phyloP scores from a whole-genome alignment of 129 eudicot genomes.

The carrot (Daucus carota) region DH1_v3.0 NC_030381.2:34447001-34447500 shows the following conservation, averaged over 20 bases:
- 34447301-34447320: conserved; percentile 96
- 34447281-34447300: background rate
- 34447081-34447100: background rate
- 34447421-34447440: background rate
- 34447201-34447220: background rate
- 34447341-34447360: conserved; percentile 71
- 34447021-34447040: no score
- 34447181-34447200: background rate
- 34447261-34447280: background rate
- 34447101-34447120: background rate
- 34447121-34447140: background rate
- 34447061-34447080: background rate
- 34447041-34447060: background rate
- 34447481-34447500: conserved; percentile 59
- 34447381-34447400: conserved; percentile 40
- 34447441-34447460: background rate
- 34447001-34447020: no score
- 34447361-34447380: conserved; percentile 48
- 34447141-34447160: background rate
- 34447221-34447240: background rate
- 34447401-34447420: background rate
- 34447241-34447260: background rate
- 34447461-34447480: background rate
- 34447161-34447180: background rate
- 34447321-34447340: conserved; percentile 96